Evolutionary conservation across 768 basidiomycete species (phyloP), one percentile per base, ranked within the genome.

Genomic region (Lanmaoa pseudosensibilis): DNA sequence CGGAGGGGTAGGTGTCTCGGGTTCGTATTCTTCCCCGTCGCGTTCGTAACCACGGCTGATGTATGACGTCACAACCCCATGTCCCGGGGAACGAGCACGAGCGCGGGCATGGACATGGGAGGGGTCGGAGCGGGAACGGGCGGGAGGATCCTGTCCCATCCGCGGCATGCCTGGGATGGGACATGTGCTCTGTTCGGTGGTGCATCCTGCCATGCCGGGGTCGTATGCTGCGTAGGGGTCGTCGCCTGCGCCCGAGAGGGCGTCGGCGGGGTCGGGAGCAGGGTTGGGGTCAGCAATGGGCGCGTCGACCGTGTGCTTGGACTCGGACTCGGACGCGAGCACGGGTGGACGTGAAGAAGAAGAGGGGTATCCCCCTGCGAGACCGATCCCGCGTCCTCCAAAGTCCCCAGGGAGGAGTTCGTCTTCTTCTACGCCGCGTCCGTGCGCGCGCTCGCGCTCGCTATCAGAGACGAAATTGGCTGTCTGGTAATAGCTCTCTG

Each of bases 171-270:
- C 65, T 0, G 65, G 43, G n/a, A 66, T 67, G 5, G 33, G 23
- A 9, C 63, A 65, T 0, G 45, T 1, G n/a, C 19, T 19, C 0
- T 9, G 43, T 5, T 38, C 53, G 32, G 8, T 13, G 23, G 56
- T 30, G 40, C 66, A 62, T 11, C 65, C 65, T 13, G 65, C 65
- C 65, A 66, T 66, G 19, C 65, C 66, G 9, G 66, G 59, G 23
- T 66, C 65, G 34, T 66, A 58, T 1, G 40, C 59, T 7, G 52
- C 65, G 25, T 66, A 67, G 18, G 23, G 2, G 30, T 66, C 65
- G 47, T 46, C 53, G 18, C 36, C 38, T 11, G 48, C 36, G n/a
- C n/a, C 34, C 7, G 11, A 4, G 40, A 44, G 25, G 2, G 19
- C 8, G 9, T 9, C 13, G 9, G 19, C 49, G 34, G 9, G 10